A percentile compares a stretch with the other conserved stretches of the same genome.
Evolutionary conservation across 2,329 filamentous ascomycete genomes (phyloP).

Genomic region (Aspergillus sp.): DNA sequence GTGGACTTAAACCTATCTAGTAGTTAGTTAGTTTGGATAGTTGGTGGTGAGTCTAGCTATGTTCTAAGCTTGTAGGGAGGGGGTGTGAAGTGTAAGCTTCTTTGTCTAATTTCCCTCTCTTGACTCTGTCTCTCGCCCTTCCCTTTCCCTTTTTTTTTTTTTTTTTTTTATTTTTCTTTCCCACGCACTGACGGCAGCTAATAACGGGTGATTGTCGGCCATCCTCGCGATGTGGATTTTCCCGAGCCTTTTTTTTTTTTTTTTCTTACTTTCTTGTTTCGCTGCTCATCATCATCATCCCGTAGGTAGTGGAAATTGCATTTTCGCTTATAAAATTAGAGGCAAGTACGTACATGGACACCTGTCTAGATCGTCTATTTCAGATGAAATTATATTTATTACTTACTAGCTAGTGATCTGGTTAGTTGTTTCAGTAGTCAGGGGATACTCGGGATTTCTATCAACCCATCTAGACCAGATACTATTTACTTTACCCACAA

Average conservation of each 20-base stretch:
- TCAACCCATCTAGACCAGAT: not conserved
- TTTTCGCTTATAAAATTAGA: no score
- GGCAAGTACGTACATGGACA: no score
- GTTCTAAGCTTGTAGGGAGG: not conserved
- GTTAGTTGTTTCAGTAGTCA: no score
- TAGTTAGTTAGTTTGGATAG: no score
- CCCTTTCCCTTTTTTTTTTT: not conserved
- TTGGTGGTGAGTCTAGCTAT: not conserved
- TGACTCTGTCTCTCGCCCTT: no score
- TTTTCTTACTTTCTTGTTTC: not conserved
- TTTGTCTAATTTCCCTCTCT: not conserved
- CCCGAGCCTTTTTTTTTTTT: not conserved
- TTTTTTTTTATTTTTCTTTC: not conserved
- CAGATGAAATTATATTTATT: no score
- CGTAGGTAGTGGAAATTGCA: not conserved
- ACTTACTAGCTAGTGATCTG: no score
- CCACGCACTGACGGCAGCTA: slow-evolving; percentile 18
- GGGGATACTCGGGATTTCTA: no score
- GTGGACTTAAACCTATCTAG: no score
- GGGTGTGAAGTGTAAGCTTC: not conserved
- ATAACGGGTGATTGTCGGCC: slow-evolving; percentile 22
- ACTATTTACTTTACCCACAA: no score
- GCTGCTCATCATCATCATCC: not conserved
- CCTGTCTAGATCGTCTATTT: no score
- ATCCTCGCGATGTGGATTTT: slow-evolving; percentile 1